Base-by-base conservation (phyloP, 805 yeast species). In the Candida incommunis region DNA sequence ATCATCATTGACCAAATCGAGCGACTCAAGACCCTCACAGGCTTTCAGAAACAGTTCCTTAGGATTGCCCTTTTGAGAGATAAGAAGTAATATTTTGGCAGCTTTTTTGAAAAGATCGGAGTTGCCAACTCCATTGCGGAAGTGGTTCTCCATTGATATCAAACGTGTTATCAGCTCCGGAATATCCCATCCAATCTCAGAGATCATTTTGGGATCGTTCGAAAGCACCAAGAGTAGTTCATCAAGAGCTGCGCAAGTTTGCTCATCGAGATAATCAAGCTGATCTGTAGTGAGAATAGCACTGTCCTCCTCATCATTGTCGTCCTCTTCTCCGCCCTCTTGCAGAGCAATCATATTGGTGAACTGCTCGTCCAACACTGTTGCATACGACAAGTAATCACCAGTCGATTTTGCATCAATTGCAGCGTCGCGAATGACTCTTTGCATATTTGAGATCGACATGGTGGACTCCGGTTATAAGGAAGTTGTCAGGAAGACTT, bases 141-240 rank as follows among this genome's bases (percentile, higher is more conserved):
- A 22, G 41, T 34, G 23, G 5, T 9, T 29, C 26, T 43, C 46
- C 3, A 45, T 41, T 18, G 42, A 46, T n/a, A 80, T 57, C 57
- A 71, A 82, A 7, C 68, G 67, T 41, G 85, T 54, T 4, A 88
- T 51, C 43, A 83, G 62, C 25, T 70, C 71, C 1, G 95, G 95
- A n/a, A 88, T 57, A 60, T 88, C 96, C 96, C 96, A 88, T 2
- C 94, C 95, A 48, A 87, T 76, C 51, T 80, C 82, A 40, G 71
- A 68, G 0, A 78, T 66, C 24, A 85, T 61, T 0, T 56, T 41
- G 25, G 31, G 26, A 22, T 21, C 15, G 46, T 53, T 25, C 41
- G 48, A 50, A 37, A 49, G 46, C 15, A 45, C 61, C 9, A 56
- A 54, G 25, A 85, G 60, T 0, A 76, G 63, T 0, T 62, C 65